phyloP scores from a whole-genome alignment of 768 basidiomycete genomes.

The Pisolithus albus region DNA sequence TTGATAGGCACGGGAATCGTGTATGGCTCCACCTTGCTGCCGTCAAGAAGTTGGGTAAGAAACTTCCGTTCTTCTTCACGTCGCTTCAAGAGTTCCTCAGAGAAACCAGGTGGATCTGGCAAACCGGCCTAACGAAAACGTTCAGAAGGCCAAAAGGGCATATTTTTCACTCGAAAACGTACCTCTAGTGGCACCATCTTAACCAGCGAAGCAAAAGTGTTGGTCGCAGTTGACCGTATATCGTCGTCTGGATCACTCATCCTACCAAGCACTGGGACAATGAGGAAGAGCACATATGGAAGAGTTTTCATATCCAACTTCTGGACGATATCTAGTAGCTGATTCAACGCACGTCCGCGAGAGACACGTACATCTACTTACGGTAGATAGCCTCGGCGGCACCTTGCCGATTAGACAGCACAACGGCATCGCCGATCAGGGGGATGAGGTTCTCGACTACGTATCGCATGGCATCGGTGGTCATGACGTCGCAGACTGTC shows the following conservation, averaged over 20 bases:
- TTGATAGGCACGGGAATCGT: constrained; percentile 80
- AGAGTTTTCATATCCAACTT: constrained; percentile 88
- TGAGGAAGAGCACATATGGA: constrained; percentile 94
- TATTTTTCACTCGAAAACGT: constrained; percentile 10
- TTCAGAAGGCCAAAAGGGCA: not conserved
- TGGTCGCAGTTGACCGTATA: constrained; percentile 90
- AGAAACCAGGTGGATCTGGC: constrained; percentile 93
- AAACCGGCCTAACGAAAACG: constrained; percentile 65
- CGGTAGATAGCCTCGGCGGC: constrained; percentile 87
- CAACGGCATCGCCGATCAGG: constrained; percentile 69
- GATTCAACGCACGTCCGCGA: constrained; percentile 7
- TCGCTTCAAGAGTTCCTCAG: constrained; percentile 77
- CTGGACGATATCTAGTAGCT: constrained; percentile 73
- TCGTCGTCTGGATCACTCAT: constrained; percentile 96
- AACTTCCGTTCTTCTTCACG: constrained; percentile 87
- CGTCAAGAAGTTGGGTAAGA: constrained; percentile 88
- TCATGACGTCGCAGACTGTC: constrained; percentile 81
- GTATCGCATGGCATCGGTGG: constrained; percentile 76
- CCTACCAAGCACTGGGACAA: constrained; percentile 91
- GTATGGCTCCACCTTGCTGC: constrained; percentile 90
- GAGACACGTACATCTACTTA: constrained; percentile 37
- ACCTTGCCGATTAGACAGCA: constrained; percentile 77
- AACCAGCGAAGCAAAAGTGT: constrained; percentile 92
- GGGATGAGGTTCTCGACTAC: constrained; percentile 86
- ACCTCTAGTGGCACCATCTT: constrained; percentile 99